Conservation (phyloP, 2,329 filamentous ascomycete genomes). For the Alternaria arbusti region DNA sequence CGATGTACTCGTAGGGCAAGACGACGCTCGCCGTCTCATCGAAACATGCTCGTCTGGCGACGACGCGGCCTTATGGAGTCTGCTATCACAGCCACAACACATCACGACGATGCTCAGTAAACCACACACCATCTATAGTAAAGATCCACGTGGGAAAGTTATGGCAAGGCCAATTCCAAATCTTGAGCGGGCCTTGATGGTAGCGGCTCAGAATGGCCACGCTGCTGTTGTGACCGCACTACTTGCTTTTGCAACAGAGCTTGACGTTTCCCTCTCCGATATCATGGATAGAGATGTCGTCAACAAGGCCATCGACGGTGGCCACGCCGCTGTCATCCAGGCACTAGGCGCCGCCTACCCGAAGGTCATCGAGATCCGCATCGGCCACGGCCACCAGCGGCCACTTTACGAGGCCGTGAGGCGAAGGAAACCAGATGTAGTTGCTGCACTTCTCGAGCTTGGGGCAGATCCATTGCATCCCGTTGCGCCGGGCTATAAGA, state of each 20-base stretch:
- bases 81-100: neutral
- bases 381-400: neutral
- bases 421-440: neutral
- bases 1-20: neutral
- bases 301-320: neutral
- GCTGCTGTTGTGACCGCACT: neutral
- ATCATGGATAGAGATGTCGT: neutral
- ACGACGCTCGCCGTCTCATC: neutral
- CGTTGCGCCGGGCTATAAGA: neutral
- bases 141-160: neutral
- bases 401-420: neutral
- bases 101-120: neutral
- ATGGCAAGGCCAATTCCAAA: neutral
- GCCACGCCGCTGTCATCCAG: neutral
- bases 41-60: neutral
- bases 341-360: neutral
- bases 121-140: neutral
- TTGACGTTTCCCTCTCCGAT: fast-evolving
- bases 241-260: neutral
- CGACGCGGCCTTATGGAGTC: neutral
- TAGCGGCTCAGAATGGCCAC: neutral
- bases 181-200: neutral
- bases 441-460: neutral
- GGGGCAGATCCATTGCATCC: neutral
- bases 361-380: neutral